Base-by-base conservation (phyloP, 202 grass and related monocot species). In the Panicum hallii region DNA sequence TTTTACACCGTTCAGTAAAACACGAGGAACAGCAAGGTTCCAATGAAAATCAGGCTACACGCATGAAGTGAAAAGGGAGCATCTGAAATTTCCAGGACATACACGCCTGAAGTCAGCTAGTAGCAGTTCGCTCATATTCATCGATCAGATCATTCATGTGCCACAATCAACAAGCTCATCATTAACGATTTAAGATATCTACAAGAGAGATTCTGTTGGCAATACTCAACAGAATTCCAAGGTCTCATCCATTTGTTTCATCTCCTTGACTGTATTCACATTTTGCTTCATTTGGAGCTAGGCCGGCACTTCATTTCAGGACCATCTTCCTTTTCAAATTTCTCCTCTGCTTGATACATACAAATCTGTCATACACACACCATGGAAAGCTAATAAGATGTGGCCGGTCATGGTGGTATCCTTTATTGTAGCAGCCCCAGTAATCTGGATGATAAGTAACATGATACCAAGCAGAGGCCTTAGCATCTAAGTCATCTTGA, bases 381-480 rank as follows among this genome's bases (percentile, higher is more conserved):
- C 96, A 99, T 53, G 93, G 91, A 84, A 99, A 99, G 68, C 96
- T 99, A 67, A 99, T 86, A 69, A 95, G 84, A 70, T 96, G 91
- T 5, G 93, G 88, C 13, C 61, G 61, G 4, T 62, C 58, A 36
- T 86, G 84, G 2, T 63, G 82, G 62, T 80, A 65, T 15, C 40
- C 88, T 70, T 85, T 46, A n/a, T 92, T 94, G 85, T 83, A 92
- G 50, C n/a, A 20, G 12, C 91, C 88, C 83, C 82, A 95, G 75
- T 87, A 96, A 4, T 86, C 28, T 0, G 77, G 79, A 53, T 96
- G 93, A 89, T 99, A 99, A 2, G 97, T 87, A 53, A 96, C 93
- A 61, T 94, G 88, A 28, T 99, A 99, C 93, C 97, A 99, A 77
- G 97, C 97, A 0, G 97, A 96, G 15, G 97, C 93, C 68, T 99